phyloP scores from a whole-genome alignment of 1,284 basidiomycete genomes.

The Moniliella sp. region DNA sequence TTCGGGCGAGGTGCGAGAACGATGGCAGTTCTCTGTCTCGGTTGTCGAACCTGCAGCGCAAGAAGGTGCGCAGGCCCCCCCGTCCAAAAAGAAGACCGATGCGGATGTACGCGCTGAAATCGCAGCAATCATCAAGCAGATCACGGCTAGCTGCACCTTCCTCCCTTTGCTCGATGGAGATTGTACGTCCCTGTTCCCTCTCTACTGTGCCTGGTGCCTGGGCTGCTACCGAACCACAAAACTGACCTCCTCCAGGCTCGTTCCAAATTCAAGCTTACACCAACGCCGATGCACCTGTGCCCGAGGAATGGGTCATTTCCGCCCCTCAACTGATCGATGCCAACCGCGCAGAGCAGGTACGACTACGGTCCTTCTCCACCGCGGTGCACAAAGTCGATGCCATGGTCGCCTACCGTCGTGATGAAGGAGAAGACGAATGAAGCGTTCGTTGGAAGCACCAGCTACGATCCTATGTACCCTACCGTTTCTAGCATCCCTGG shows the following conservation, averaged over 20 bases:
- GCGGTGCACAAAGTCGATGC: constrained; percentile 36
- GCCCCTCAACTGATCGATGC: constrained; percentile 84
- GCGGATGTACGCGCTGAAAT: constrained; percentile 92
- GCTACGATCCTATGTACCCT: too few species aligned
- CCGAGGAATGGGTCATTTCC: constrained; percentile 77
- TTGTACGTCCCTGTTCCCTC: constrained; percentile 42
- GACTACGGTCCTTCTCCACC: constrained; percentile 35
- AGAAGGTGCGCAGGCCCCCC: too few species aligned
- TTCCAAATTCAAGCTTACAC: constrained; percentile 86
- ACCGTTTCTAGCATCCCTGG: too few species aligned
- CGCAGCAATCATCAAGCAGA: constrained; percentile 90
- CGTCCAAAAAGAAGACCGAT: constrained; percentile 46
- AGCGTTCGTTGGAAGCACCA: too few species aligned
- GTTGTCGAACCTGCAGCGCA: too few species aligned
- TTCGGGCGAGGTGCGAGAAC: constrained; percentile 66
- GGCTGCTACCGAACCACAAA: not conserved
- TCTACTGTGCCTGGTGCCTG: not conserved
- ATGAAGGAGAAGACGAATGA: constrained; percentile 31
- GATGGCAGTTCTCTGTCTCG: constrained; percentile 97
- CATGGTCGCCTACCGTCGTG: constrained; percentile 35
- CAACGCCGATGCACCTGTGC: constrained; percentile 47
- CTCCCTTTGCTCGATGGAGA: constrained; percentile 81
- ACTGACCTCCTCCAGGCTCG: constrained; percentile 34
- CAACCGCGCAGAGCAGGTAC: constrained; percentile 84
- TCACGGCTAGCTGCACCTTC: constrained; percentile 85